A percentile compares a stretch with the other conserved stretches of the same genome.
These are phyloP conservation scores for Boechera stricta DNA, from an alignment of 345 rosid species.

Conservation along the genomic window DNA sequence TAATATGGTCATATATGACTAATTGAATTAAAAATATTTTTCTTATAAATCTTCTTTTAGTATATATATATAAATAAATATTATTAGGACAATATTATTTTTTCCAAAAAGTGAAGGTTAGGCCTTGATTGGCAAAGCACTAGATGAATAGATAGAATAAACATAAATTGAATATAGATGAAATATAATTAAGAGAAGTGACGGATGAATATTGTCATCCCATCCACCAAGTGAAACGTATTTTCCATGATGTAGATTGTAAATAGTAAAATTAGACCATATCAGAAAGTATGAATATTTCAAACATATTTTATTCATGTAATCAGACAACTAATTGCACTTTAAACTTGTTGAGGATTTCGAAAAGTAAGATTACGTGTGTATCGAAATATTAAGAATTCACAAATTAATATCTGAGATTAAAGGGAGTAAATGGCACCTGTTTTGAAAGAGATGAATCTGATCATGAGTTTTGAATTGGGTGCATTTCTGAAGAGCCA, in stretches of 20 bases:
- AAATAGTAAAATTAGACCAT: constrained; percentile 1
- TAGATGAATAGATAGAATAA: constrained; percentile 6
- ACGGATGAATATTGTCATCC: too few species aligned
- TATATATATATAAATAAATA: not conserved
- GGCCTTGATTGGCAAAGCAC: constrained; percentile 9
- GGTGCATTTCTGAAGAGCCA: constrained; percentile 73
- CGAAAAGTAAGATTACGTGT: not conserved
- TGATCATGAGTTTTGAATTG: constrained; percentile 45
- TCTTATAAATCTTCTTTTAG: not conserved
- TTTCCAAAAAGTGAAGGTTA: not conserved
- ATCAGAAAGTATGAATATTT: not conserved
- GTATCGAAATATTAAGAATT: not conserved
- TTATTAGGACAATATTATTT: not conserved
- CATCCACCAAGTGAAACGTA: not conserved
- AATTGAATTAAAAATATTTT: not conserved
- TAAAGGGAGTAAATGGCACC: constrained; percentile 26
- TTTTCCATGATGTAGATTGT: constrained; percentile 1
- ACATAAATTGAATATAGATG: constrained; percentile 28
- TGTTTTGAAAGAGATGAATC: constrained; percentile 43
- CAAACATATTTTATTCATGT: not conserved
- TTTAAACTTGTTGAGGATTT: constrained; percentile 4
- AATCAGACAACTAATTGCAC: not conserved
- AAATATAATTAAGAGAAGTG: not conserved
- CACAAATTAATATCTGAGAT: not conserved
- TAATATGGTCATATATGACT: not conserved